Conservation (phyloP, 345 rosid genomes). For the Cardamine resedifolia region DNA sequence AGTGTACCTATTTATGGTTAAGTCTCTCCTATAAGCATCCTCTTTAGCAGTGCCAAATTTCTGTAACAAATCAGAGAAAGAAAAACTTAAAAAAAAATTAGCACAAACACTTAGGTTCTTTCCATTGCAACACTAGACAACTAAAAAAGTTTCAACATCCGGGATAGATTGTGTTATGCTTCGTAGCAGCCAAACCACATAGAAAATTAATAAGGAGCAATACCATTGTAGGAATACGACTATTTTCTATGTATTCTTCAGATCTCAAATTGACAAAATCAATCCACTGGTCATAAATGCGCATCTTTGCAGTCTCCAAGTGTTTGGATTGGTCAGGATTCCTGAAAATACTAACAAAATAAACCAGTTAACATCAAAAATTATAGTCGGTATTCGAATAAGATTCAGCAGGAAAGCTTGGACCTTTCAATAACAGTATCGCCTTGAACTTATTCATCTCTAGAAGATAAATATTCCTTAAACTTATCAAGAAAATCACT, state of each 20-base stretch:
- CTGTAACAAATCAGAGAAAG: constrained; percentile 17
- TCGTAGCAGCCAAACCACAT: neutral
- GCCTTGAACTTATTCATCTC: constrained; percentile 68
- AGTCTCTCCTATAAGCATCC: no score
- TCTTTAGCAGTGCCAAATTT: no score
- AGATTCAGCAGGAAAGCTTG: neutral
- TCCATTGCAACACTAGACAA: neutral
- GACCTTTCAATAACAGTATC: constrained; percentile 73
- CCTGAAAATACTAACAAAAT: constrained; percentile 46
- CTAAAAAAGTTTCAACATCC: neutral
- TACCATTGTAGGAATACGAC: no score
- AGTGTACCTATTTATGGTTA: no score
- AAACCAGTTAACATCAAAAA: neutral
- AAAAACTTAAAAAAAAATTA: constrained; percentile 4
- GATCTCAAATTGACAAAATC: constrained; percentile 92
- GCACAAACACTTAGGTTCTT: neutral
- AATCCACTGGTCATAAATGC: constrained; percentile 81
- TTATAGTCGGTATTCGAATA: neutral
- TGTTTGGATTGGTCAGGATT: constrained; percentile 97
- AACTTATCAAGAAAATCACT: constrained; percentile 80
- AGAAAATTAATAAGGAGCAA: neutral
- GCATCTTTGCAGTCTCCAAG: constrained; percentile 92
- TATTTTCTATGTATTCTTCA: constrained; percentile 81
- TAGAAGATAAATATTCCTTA: constrained; percentile 55
- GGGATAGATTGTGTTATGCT: neutral